Percentiles rank a stretch among this genome's conserved stretches.
These are phyloP conservation scores for Corylus heterophylla DNA, from an alignment of 306 rosid species.

Conservation along the genomic window DNA sequence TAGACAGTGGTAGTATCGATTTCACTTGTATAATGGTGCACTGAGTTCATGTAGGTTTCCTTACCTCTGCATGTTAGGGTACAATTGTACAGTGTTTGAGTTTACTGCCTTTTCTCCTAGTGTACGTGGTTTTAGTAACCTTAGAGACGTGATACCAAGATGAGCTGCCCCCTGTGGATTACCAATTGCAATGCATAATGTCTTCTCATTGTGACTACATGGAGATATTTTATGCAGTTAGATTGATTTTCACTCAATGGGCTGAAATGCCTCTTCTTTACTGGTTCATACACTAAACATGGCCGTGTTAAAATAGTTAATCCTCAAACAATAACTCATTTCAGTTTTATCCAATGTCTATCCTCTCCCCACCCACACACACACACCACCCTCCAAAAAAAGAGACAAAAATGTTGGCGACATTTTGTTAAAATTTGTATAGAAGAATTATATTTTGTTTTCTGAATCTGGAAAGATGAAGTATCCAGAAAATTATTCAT, in stretches of 20 bases:
- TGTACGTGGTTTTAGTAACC: background rate
- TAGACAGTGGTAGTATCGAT: constrained; percentile 1
- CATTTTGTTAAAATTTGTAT: background rate
- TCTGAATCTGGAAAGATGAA: background rate
- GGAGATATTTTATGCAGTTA: background rate
- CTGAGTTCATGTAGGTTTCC: background rate
- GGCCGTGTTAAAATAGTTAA: background rate
- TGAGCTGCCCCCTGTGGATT: background rate
- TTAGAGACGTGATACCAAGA: background rate
- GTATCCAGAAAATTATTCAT: background rate
- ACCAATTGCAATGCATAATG: background rate
- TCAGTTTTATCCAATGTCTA: background rate
- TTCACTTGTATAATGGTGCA: background rate
- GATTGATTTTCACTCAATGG: background rate
- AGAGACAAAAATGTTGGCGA: too few relatives aligned
- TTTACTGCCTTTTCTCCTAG: background rate
- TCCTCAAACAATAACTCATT: background rate
- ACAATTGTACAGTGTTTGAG: background rate
- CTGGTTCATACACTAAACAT: background rate
- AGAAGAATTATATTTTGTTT: background rate
- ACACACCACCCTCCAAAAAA: too few relatives aligned
- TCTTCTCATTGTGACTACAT: background rate
- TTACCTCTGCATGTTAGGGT: background rate
- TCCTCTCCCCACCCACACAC: too few relatives aligned
- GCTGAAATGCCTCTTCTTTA: background rate